Evolutionary conservation across 441 rosid species (phyloP), one percentile per base, ranked within the genome.

Genomic region (Adansonia gregorii): DNA sequence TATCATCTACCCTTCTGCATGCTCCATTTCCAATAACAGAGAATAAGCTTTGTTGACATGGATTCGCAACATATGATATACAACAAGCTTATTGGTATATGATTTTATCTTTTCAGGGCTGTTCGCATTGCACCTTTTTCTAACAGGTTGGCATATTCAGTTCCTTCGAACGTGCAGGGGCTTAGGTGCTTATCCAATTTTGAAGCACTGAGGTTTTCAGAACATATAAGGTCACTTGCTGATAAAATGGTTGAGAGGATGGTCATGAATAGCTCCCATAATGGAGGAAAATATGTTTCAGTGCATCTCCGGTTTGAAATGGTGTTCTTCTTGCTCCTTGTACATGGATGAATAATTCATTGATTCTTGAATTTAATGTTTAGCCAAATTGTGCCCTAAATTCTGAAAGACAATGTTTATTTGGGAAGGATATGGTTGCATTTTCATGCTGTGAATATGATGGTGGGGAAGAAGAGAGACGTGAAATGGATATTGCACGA

Each of bases 371-470:
- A 66, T 69, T 7, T 35, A 17, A n/a, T 35, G 5, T 65, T 64
- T 75, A 52, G 64, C 39, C 59, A 35, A 45, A 45, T 17, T 35
- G 14, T 35, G 60, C n/a, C 3, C 49, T n/a, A 12, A 35, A 6
- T 68, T 77, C 59, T 77, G 75, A 77, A 46, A 66, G 52, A 49
- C 41, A 24, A 22, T 58, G 12, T 46, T 58, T 31, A 11, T 58
- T 77, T 59, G 20, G 48, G 31, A 81, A 96, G 99, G 98, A 94
- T 79, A 96, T 94, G 99, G 98, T 96, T 39, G 99, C 98, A 76
- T 94, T 96, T 84, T 94, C 98, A 39, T 94, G 98, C 88, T 96
- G 99, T 22, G 96, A 94, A 86, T 96, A 93, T 87, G 97, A 92
- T 75, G 97, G 98, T 20, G 99, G 98, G 70, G 93, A 92, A 82